Percentiles rank a stretch among this genome's conserved stretches.
phyloP scores from a whole-genome alignment of 2,329 filamentous ascomycete genomes.

The Knoxdaviesia capensis region DNA sequence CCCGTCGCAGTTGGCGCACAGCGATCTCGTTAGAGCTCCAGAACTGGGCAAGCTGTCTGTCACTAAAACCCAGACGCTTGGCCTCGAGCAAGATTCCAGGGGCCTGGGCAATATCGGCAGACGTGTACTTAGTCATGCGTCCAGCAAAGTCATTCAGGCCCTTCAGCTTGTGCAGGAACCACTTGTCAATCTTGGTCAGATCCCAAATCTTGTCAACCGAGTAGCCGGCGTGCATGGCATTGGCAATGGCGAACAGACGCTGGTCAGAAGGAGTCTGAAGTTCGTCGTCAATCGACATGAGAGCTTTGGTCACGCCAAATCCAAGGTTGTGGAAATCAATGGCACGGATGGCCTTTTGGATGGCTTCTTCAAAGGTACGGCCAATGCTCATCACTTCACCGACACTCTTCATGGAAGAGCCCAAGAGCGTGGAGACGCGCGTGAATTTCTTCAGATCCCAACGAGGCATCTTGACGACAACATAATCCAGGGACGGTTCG shows the following conservation, averaged over 20 bases:
- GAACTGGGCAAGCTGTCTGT: conserved; percentile 84
- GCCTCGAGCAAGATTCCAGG: conserved; percentile 54
- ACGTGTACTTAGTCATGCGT: conserved; percentile 46
- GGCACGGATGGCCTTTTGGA: conserved; percentile 90
- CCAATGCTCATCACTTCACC: conserved; percentile 98
- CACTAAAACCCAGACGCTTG: conserved; percentile 87
- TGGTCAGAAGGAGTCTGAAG: conserved; percentile 95
- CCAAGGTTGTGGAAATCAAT: conserved; percentile 92
- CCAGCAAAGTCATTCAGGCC: conserved; percentile 77
- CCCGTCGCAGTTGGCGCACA: conserved; percentile 64
- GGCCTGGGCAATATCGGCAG: conserved; percentile 42
- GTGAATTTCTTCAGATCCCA: conserved; percentile 99
- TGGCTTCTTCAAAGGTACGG: conserved; percentile 90
- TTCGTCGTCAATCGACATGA: conserved; percentile 93
- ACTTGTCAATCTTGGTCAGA: conserved; percentile 95
- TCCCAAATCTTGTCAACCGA: conserved; percentile 95
- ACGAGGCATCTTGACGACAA: conserved; percentile 94
- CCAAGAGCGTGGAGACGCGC: conserved; percentile 83
- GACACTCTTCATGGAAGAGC: conserved; percentile 98
- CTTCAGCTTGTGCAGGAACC: conserved; percentile 89
- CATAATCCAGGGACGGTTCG: conserved; percentile 93
- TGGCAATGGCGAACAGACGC: conserved; percentile 90
- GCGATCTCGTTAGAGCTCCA: conserved; percentile 88
- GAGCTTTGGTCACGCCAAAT: conserved; percentile 74
- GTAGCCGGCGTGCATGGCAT: conserved; percentile 90